Conservation (phyloP, 768 basidiomycete species). For the Russula compacta region DNA sequence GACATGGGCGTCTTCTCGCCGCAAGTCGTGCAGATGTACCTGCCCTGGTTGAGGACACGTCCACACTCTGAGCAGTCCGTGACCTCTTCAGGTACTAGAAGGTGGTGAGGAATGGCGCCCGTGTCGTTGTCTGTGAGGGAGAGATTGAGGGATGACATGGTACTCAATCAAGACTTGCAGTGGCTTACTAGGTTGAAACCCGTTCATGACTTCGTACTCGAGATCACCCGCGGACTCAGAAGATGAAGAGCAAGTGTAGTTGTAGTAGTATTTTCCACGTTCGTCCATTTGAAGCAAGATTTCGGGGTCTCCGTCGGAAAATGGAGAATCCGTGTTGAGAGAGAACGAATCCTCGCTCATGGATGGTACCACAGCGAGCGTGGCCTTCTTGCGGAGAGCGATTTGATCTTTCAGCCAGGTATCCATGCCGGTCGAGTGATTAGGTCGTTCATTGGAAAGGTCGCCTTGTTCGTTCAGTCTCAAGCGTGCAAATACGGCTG, state of each 20-base stretch:
- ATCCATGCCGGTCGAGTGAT: slow-evolving; percentile 1
- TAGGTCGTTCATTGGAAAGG: neutral
- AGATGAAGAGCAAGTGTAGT: neutral
- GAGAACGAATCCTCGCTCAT: slow-evolving; percentile 15
- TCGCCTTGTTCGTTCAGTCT: neutral
- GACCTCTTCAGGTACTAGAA: slow-evolving; percentile 49
- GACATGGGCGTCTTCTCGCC: slow-evolving; percentile 57
- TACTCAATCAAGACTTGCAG: neutral
- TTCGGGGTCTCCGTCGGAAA: slow-evolving; percentile 5
- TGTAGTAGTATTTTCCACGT: slow-evolving; percentile 11
- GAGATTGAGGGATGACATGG: neutral
- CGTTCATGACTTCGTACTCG: slow-evolving; percentile 5
- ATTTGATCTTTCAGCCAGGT: slow-evolving; percentile 17
- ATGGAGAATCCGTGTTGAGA: slow-evolving; percentile 13
- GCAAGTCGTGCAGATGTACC: slow-evolving; percentile 85
- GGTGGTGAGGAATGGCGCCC: slow-evolving; percentile 31
- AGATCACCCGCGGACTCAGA: slow-evolving; percentile 13
- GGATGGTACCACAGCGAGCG: slow-evolving; percentile 3
- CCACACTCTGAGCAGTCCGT: slow-evolving; percentile 84
- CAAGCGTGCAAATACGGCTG: slow-evolving; percentile 16
- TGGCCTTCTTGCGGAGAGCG: neutral
- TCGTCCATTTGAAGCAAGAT: slow-evolving; percentile 6
- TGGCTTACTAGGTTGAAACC: slow-evolving; percentile 1
- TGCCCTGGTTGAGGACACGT: slow-evolving; percentile 62
- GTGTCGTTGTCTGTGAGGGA: slow-evolving; percentile 3